Evolutionary conservation across 1,139 yeast genomes (phyloP), one percentile per base, ranked within the genome.

Genomic region (Eremothecium coryli): DNA sequence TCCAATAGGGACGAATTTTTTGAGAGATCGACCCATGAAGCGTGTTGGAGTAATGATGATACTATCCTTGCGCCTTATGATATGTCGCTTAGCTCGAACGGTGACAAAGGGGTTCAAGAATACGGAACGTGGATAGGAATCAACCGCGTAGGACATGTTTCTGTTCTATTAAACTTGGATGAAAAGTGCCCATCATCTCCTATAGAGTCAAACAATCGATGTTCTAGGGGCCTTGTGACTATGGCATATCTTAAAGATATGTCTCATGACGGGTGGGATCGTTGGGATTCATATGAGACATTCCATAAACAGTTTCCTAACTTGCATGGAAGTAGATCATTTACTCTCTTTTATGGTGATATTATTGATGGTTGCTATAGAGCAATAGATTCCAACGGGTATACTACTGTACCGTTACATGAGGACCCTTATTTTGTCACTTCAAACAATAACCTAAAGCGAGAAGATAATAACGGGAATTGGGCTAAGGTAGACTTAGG

Each of bases 91-190:
- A 60, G 65, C 1, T n/a, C 13, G 10, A 16, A n/a, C 14, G 22
- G n/a, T 5, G 22, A 17, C 14, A 13, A 27, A 16, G 22, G 22
- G 3, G 88, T 76, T 43, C 31, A 33, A 18, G 29, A 38, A 10
- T 85, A 75, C 47, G 97, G 98, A 0, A 82, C 96, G 0, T 90
- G 98, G 98, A 73, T 85, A 2, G 96, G 95, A 0, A 70, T 81
- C 2, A 70, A 76, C 31, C 63, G 63, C 21, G 56, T 52, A 3
- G 93, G 93, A 0, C 68, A 72, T 38, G 43, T 88, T 2, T 82
- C 94, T 0, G 81, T 81, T 2, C 64, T 90, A 28, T 76, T 90
- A 14, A 90, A 90, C 54, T 77, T 72, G 49, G 37, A 35, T 1
- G 38, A 33, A 17, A 28, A 11, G 4, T 63, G 84, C 51, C 78